Conservation (phyloP, 805 yeast species). For the Starmerella lactis-condensi region DNA sequence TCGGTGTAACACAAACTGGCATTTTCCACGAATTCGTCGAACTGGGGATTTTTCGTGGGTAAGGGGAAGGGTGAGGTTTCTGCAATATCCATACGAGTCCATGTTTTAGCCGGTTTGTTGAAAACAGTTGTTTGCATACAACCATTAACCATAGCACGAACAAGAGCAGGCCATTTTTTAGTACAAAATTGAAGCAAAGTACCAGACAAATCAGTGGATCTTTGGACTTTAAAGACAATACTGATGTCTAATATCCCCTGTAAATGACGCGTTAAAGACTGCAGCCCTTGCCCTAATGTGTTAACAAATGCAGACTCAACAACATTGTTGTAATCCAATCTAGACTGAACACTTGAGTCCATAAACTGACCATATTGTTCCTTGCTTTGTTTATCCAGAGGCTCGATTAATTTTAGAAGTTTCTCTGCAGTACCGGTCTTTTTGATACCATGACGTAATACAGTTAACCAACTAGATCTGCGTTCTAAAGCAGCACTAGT, state of each 20-base stretch:
- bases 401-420: slow-evolving; percentile 5
- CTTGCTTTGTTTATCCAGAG: background rate
- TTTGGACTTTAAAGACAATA: slow-evolving; percentile 8
- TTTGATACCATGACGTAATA: slow-evolving; percentile 13
- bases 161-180: slow-evolving; percentile 17
- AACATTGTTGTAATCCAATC: slow-evolving; percentile 4
- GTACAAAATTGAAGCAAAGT: slow-evolving; percentile 19
- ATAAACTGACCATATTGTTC: slow-evolving; percentile 1
- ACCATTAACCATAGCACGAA: slow-evolving; percentile 17
- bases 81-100: slow-evolving; percentile 27
- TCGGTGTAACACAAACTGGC: slow-evolving; percentile 30
- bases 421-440: slow-evolving; percentile 9
- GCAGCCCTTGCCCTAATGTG: slow-evolving; percentile 5
- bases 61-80: slow-evolving; percentile 22
- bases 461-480: slow-evolving; percentile 15
- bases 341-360: slow-evolving; percentile 7
- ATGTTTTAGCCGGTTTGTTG: slow-evolving; percentile 10
- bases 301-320: too few relatives aligned
- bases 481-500: slow-evolving; percentile 37
- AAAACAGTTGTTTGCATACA: slow-evolving; percentile 9
- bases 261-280: slow-evolving; percentile 1
- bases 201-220: slow-evolving; percentile 21
- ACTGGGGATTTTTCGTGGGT: background rate
- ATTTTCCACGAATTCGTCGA: slow-evolving; percentile 17
- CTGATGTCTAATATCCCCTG: slow-evolving; percentile 10